Evolutionary conservation across 2,329 filamentous ascomycete genomes (phyloP), one percentile per base, ranked within the genome.

Genomic region (Calonectria montana): DNA sequence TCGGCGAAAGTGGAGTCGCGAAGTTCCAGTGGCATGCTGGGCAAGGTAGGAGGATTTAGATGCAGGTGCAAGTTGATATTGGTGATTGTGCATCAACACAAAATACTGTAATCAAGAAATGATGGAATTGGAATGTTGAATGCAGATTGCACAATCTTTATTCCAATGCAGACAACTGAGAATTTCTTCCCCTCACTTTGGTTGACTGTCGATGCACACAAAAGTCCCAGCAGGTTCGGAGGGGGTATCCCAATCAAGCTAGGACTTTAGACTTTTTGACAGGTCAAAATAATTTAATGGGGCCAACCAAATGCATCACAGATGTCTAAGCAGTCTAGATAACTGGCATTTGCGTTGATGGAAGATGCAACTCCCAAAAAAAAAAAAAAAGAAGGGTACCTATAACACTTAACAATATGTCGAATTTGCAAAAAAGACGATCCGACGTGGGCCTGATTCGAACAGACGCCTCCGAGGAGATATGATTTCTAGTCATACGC

Each of bases 401-500:
- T n/a, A n/a, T n/a, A n/a, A n/a, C n/a, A n/a, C n/a, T n/a, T n/a
- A n/a, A n/a, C n/a, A n/a, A n/a, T n/a, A n/a, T n/a, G n/a, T 15
- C 35, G 12, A 12, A 45, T 21, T 10, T 45, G n/a, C 41, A 64
- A 69, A 61, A 61, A n/a, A 12, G 23, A 45, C 29, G 37, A 61
- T 18, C 23, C 67, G 62, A 70, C 67, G 45, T 64, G 63, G 67
- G 67, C 67, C 67, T 70, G 67, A 70, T 70, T 70, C 23, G 67
- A 70, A 70, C 67, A 70, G 67, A 70, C 67, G 67, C 67, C 67
- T 70, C 67, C 67, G 67, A 70, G 10, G 67, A 70, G 67, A 70
- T 70, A 66, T 70, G 67, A 70, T 70, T 70, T 70, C 67, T 70
- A 70, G 67, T 70, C 67, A 70, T 66, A 70, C 67, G 67, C 67